Base-by-base conservation (phyloP, 805 yeast species). In the Teunomyces lycoperdinae region DNA sequence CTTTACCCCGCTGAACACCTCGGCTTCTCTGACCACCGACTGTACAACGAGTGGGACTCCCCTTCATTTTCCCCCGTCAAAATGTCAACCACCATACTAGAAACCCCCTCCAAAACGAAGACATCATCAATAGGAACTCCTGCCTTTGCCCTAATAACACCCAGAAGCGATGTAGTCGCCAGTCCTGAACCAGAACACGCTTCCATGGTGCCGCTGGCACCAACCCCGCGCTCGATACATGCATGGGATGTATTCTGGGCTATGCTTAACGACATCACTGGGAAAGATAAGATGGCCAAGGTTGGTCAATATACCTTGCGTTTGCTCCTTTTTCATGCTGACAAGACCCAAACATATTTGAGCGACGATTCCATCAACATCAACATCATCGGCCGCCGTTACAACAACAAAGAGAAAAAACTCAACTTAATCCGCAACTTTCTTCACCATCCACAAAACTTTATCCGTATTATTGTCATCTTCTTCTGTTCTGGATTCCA, bases 241-340 rank as follows among this genome's bases (percentile, higher is more conserved):
- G 27, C 55, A 9, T 63, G 74, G 57, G 83, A 78, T 42, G 68
- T 84, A 5, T 66, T 82, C 44, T 74, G 83, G 65, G 70, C 72
- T 30, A 64, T 84, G 61, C 60, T 84, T 45, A 78, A 78, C 44
- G 75, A 76, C 42, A 60, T 85, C 26, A 75, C 80, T 2, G 92
- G 92, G 43, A 86, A 85, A 60, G 94, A 86, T 58, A 84, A 84
- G 58, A 50, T 84, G 51, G 86, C 87, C 20, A 86, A 86, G 54
- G 69, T 82, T 8, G 68, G 81, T 24, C 85, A 83, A 57, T 84
- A 84, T 58, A 61, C 77, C 0, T 60, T 86, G 36, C 77, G 86
- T 48, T 59, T 85, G 14, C 57, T 84, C 34, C 66, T 76, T 17
- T 61, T 71, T 43, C 78, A 80, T 55, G 68, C 83, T 14, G 56